Evolutionary conservation across 306 rosid genomes (phyloP).

Genomic region (Bauhinia variegata): DNA sequence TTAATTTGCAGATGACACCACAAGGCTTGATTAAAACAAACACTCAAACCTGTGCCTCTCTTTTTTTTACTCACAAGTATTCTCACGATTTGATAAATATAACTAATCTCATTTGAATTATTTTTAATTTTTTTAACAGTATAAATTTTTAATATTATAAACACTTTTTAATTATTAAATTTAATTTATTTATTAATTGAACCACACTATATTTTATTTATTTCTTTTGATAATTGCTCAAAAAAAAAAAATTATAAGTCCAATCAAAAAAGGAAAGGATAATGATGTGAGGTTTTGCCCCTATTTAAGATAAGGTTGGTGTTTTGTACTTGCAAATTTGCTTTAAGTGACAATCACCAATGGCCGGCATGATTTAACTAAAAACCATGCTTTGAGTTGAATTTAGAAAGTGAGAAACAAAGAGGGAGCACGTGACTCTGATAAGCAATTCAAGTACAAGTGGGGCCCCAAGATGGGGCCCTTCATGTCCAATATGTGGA

Average conservation of each 20-base stretch:
- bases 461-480: conserved; percentile 47
- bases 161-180: too few relatives aligned
- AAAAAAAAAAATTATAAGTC: not conserved
- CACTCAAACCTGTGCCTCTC: not conserved
- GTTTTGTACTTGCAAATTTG: conserved; percentile 50
- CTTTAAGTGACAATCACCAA: conserved; percentile 45
- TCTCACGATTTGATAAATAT: too few relatives aligned
- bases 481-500: conserved; percentile 32
- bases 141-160: too few relatives aligned
- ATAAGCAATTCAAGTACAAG: conserved; percentile 39
- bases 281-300: conserved; percentile 50
- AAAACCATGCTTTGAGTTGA: conserved; percentile 46
- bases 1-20: conserved; percentile 20
- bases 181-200: too few relatives aligned
- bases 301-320: conserved; percentile 51
- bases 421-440: conserved; percentile 49
- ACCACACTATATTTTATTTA: too few relatives aligned
- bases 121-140: too few relatives aligned
- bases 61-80: too few relatives aligned
- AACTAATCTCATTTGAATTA: too few relatives aligned
- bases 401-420: conserved; percentile 20
- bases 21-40: conserved; percentile 21
- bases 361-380: conserved; percentile 60
- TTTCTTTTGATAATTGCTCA: not conserved
- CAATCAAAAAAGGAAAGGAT: conserved; percentile 18